Evolutionary conservation across 164 flowering plant species (phyloP).

Genomic region (Protea cynaroides): DNA sequence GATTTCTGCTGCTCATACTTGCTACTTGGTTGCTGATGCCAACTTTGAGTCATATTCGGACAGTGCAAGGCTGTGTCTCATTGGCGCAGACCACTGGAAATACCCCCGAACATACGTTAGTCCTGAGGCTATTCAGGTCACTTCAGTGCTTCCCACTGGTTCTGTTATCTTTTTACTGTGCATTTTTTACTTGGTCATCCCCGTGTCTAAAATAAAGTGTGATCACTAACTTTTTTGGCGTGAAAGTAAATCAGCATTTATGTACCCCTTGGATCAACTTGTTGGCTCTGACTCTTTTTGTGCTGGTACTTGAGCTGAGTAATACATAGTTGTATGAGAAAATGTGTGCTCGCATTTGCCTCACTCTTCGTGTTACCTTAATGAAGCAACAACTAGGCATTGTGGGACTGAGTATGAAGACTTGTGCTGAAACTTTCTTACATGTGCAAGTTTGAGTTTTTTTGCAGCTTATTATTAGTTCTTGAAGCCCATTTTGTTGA

Average conservation of each 20-base stretch:
- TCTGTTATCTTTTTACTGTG: not conserved
- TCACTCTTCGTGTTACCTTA: not conserved
- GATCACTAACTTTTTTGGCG: too few relatives aligned
- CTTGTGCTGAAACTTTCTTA: too few relatives aligned
- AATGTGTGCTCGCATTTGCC: not conserved
- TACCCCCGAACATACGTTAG: constrained; percentile 70
- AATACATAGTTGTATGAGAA: not conserved
- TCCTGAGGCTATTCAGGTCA: constrained; percentile 91
- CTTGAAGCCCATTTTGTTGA: too few relatives aligned
- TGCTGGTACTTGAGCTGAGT: too few relatives aligned
- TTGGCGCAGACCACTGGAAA: constrained; percentile 81
- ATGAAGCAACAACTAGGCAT: too few relatives aligned
- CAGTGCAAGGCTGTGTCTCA: constrained; percentile 67
- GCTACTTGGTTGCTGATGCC: constrained; percentile 78
- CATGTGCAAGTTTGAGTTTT: too few relatives aligned
- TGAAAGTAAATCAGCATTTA: too few relatives aligned
- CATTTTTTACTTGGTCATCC: not conserved
- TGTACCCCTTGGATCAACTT: too few relatives aligned
- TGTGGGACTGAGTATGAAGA: too few relatives aligned
- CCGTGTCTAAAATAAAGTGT: too few relatives aligned
- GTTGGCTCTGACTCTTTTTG: too few relatives aligned
- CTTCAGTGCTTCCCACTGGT: constrained; percentile 1
- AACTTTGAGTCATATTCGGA: constrained; percentile 73
- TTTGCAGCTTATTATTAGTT: too few relatives aligned
- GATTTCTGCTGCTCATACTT: constrained; percentile 72